These are phyloP conservation scores for Eucalyptus globulus DNA, from an alignment of 345 rosid species.

Conservation along the genomic window DNA sequence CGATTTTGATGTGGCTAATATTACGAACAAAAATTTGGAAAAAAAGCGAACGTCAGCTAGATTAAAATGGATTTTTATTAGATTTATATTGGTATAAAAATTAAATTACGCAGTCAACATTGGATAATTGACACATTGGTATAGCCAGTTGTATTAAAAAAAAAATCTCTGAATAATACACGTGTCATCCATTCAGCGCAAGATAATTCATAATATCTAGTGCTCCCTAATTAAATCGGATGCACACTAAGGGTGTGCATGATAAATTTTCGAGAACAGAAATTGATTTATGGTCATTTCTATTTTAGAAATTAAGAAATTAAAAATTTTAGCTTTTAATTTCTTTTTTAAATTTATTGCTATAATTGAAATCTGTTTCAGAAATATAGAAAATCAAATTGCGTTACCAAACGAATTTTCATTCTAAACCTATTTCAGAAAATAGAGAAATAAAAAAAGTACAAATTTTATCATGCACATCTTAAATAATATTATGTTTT, in stretches of 20 bases:
- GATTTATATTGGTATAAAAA: background rate
- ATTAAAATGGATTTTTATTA: background rate
- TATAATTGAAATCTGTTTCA: too few relatives aligned
- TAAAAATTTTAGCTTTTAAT: too few relatives aligned
- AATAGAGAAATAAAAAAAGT: too few relatives aligned
- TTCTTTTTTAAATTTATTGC: too few relatives aligned
- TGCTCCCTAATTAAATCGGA: background rate
- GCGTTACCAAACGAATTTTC: too few relatives aligned
- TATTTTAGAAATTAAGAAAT: too few relatives aligned
- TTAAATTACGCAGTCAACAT: background rate
- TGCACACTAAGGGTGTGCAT: too few relatives aligned
- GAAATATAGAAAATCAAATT: too few relatives aligned
- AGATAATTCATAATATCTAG: background rate
- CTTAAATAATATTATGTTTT: too few relatives aligned
- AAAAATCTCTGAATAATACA: background rate
- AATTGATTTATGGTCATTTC: too few relatives aligned
- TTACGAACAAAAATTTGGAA: background rate
- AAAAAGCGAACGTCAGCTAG: background rate
- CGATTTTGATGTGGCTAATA: background rate
- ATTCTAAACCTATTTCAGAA: too few relatives aligned
- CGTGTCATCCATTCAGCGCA: background rate
- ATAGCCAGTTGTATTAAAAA: background rate
- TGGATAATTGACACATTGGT: background rate
- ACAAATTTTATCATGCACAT: fast-evolving
- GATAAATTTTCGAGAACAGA: too few relatives aligned